Percentiles rank a stretch among this genome's conserved stretches.
Conservation (phyloP, 345 rosid species). For the Citrus australasica region DNA sequence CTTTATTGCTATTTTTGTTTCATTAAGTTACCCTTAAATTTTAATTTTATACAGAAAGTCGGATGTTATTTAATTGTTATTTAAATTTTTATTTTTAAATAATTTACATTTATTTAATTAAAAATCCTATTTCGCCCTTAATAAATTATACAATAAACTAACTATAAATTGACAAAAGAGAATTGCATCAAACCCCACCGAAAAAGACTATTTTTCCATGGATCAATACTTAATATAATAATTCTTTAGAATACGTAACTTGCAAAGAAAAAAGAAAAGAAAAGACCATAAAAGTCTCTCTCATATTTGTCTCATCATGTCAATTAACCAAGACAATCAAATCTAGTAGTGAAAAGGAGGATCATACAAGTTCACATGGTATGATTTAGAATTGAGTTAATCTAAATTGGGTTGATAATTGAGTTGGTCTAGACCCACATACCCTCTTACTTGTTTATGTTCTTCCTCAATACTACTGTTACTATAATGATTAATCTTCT, state of each 20-base stretch:
- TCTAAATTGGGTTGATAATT: not conserved
- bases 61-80: no score
- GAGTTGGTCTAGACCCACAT: conserved; percentile 11
- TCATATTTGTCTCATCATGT: not conserved
- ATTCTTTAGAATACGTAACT: not conserved
- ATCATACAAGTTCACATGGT: not conserved
- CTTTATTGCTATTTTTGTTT: no score
- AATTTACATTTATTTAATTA: no score
- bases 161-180: no score
- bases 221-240: no score
- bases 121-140: fast-evolving
- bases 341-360: not conserved
- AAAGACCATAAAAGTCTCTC: not conserved
- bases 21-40: no score
- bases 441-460: not conserved
- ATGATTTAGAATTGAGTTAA: not conserved
- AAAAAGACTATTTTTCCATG: no score
- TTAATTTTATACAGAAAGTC: no score
- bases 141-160: no score
- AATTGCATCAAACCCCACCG: no score
- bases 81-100: no score
- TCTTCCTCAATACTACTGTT: conserved; percentile 3
- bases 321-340: not conserved
- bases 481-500: not conserved
- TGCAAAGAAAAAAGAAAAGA: not conserved